Base-by-base conservation (phyloP, 495 filamentous ascomycete genomes). In the Aspergillus kassunensis region DNA sequence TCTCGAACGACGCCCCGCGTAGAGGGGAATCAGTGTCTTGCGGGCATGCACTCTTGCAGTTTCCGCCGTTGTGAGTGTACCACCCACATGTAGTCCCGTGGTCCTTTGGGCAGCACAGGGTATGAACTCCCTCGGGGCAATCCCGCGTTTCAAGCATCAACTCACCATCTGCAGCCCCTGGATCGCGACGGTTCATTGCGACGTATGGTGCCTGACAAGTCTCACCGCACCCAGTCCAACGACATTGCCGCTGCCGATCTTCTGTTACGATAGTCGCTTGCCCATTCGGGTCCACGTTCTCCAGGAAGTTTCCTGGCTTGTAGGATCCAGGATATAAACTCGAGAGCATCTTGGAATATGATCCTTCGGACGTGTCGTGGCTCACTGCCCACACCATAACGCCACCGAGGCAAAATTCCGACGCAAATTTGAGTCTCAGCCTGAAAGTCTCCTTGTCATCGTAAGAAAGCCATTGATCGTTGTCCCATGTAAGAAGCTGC, bases 341-440 rank as follows among this genome's bases (percentile, higher is more conserved):
- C 13, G 6, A 6, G 4, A 35, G 33, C 13, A 35, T 35, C n/a
- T n/a, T 7, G 4, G 33, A 35, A 35, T 35, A 35, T 13, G 33
- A 8, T 16, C 33, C 33, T 4, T 35, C n/a, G 6, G 4, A n/a
- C 6, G 33, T 35, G 33, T 35, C 33, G 6, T 35, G 33, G 13
- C 33, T 35, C n/a, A n/a, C 42, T 16, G 43, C 43, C 43, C 43
- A 46, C 4, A 46, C 43, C 43, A 46, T 46, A 19, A 46, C 43
- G 6, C 43, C 27, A 18, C 43, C 43, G n/a, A 46, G 43, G 27
- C 43, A 46, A 29, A 46, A 18, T 29, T 34, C 16, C 4, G 33
- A 33, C 27, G 43, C 43, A 29, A 19, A 33, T 5, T 46, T 29
- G n/a, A 46, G 19, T 29, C 34, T 46, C 3, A 18, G n/a, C 12